Conservation (phyloP, 805 yeast genomes). For the Kodamaea hsintzibuensis region DNA sequence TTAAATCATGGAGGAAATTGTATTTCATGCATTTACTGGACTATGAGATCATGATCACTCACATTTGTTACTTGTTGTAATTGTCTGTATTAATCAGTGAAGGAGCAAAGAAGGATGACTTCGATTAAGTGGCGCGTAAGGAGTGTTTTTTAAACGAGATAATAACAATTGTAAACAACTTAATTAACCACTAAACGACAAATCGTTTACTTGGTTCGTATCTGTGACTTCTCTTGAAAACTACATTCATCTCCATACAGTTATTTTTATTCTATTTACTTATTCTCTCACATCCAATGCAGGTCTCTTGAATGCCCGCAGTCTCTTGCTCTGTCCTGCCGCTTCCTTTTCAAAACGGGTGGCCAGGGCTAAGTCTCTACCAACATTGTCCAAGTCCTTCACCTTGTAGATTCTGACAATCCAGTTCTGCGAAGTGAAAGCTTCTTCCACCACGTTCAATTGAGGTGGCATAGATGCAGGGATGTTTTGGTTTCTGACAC, state of each 20-base stretch:
- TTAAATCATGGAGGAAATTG: neutral
- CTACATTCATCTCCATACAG: neutral
- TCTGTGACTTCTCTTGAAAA: too few species aligned
- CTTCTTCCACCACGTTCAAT: constrained; percentile 86
- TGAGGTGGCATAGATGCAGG: constrained; percentile 48
- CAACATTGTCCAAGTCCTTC: constrained; percentile 83
- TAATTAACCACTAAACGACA: too few species aligned
- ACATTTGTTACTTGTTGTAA: neutral
- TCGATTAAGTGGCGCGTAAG: too few species aligned
- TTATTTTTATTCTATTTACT: neutral
- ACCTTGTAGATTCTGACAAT: constrained; percentile 91
- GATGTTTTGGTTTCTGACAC: constrained; percentile 85
- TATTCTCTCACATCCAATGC: constrained; percentile 50
- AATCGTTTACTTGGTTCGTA: too few species aligned
- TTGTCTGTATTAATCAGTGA: too few species aligned
- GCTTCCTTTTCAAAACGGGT: constrained; percentile 49
- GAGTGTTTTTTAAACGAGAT: neutral
- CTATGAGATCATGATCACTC: neutral
- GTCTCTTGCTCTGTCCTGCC: constrained; percentile 36
- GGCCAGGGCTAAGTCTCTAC: constrained; percentile 70
- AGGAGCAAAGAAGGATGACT: too few species aligned
- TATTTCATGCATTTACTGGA: neutral
- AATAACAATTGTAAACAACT: too few species aligned
- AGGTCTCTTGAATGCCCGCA: constrained; percentile 52
- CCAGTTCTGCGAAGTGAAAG: constrained; percentile 95